Base-by-base conservation (phyloP, 306 rosid genomes). In the Elaeagnus macrophylla region DNA sequence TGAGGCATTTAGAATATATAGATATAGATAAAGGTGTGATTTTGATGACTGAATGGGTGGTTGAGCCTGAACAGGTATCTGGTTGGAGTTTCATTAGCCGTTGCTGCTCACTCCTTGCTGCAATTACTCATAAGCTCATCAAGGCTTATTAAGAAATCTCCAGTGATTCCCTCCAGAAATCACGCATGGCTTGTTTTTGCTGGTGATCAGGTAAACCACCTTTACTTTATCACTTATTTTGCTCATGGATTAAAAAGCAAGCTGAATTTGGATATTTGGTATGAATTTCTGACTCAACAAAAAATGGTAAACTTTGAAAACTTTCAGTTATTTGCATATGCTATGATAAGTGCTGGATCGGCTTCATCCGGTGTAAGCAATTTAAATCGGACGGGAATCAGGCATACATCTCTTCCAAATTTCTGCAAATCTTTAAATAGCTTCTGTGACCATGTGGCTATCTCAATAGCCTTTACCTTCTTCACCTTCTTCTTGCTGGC, bases 381-480 rank as follows among this genome's bases (percentile, higher is more conserved):
- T 72, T 75, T 91, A 75, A 91, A 84, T 64, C 86, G 81, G 39
- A 82, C 84, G 1, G 97, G 97, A 64, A 84, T 91, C 49, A 71
- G 78, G 57, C 97, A 80, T 39, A 73, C 86, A 7, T 72, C 94
- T 25, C 75, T 86, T 3, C 97, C 94, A 4, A 75, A 87, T 53
- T 83, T 91, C 36, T 91, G 94, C 67, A 86, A 86, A 54, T 68
- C 94, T 11, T 59, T 91, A 50, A 79, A 68, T 39, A 73, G 67
- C 38, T 91, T 91, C 51, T 91, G 97, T 69, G 72, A 82, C 68
- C 97, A 86, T 61, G 82, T 91, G 69, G 93, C 85, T 67, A 67
- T 91, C 63, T 91, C 96, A 14, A 78, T 91, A 61, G 93, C 81
- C 72, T 91, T 80, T 76, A 78, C 91, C 60, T 83, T 91, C 86